A percentile compares a stretch with the other conserved stretches of the same genome.
phyloP scores from a whole-genome alignment of 2,329 filamentous ascomycete species.

The Venturia oleaginea region DNA sequence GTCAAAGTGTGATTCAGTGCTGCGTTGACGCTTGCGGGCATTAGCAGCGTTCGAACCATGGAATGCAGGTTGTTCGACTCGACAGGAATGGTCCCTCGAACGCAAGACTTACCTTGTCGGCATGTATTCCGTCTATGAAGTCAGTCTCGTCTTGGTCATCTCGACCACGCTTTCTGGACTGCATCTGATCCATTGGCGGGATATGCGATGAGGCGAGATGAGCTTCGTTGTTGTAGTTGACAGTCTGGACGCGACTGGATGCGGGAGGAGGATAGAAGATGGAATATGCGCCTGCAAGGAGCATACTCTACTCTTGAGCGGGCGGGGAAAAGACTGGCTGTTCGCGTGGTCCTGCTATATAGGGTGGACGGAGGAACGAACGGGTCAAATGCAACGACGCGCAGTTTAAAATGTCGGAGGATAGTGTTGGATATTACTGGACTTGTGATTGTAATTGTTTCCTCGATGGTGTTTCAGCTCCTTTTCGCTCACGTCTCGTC shows the following conservation, averaged over 20 bases:
- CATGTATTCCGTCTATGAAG: background rate
- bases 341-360: background rate
- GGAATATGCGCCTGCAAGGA: conserved; percentile 2
- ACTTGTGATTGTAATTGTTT: background rate
- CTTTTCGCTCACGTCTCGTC: too few species aligned
- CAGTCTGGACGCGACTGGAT: background rate
- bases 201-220: background rate
- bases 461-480: background rate
- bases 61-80: background rate
- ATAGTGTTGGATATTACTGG: background rate
- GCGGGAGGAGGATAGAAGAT: background rate
- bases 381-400: background rate
- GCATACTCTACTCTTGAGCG: background rate
- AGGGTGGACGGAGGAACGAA: background rate
- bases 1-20: background rate
- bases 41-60: background rate
- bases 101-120: conserved; percentile 13
- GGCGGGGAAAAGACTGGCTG: background rate
- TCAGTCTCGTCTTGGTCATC: conserved; percentile 9
- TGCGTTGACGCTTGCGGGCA: conserved; percentile 11
- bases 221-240: background rate
- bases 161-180: conserved; percentile 8
- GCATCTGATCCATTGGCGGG: background rate
- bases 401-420: background rate
- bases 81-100: background rate